phyloP scores from a whole-genome alignment of 2,329 filamentous ascomycete genomes.

The Plectosphaerella plurivora region DNA sequence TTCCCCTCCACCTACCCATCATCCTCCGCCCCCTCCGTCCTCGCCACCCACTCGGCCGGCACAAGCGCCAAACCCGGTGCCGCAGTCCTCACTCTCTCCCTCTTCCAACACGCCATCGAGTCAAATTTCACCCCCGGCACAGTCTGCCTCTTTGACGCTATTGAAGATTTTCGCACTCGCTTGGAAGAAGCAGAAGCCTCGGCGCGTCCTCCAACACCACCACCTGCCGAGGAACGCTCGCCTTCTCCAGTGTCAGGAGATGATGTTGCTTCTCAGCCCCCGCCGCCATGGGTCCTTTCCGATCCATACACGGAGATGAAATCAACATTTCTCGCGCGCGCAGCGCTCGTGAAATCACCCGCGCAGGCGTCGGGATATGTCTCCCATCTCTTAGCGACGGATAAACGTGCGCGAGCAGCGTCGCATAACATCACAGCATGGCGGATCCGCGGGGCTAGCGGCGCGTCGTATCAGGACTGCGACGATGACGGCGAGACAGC shows the following conservation, averaged over 20 bases:
- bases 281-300: slow-evolving; percentile 64
- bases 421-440: slow-evolving; percentile 96
- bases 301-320: slow-evolving; percentile 74
- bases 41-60: slow-evolving; percentile 77
- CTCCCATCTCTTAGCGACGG: slow-evolving; percentile 70
- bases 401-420: slow-evolving; percentile 79
- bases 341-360: slow-evolving; percentile 64
- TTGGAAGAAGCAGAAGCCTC: slow-evolving; percentile 5
- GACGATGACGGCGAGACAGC: slow-evolving; percentile 96
- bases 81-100: slow-evolving; percentile 64
- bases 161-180: slow-evolving; percentile 58
- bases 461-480: slow-evolving; percentile 74
- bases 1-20: slow-evolving; percentile 75
- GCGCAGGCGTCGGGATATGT: slow-evolving; percentile 68
- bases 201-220: slow-evolving; percentile 1
- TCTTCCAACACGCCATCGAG: slow-evolving; percentile 63
- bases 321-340: slow-evolving; percentile 81
- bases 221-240: slow-evolving; percentile 9
- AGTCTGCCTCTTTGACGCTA: slow-evolving; percentile 87
- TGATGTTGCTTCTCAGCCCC: not conserved
- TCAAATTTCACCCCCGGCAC: slow-evolving; percentile 67
- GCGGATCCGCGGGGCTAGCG: slow-evolving; percentile 63
- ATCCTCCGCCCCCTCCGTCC: slow-evolving; percentile 62
- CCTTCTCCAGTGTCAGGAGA: slow-evolving; percentile 6
- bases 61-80: slow-evolving; percentile 63